Evolutionary conservation across 2,329 filamentous ascomycete species (phyloP).

Genomic region (Huntiella savannae): DNA sequence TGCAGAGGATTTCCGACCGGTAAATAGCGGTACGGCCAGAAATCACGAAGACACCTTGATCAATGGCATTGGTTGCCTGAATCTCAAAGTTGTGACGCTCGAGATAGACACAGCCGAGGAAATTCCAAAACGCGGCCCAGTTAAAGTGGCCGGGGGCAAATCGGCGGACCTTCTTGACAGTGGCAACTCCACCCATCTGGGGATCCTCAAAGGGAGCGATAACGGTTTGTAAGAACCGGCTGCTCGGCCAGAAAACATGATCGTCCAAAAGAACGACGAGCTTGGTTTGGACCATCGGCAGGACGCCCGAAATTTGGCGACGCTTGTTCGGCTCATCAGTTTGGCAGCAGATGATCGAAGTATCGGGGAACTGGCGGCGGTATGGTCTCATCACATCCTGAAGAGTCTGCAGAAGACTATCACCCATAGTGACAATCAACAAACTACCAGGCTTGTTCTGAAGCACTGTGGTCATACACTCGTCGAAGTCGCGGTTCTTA

Average conservation of each 20-base stretch:
- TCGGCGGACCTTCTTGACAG: slow-evolving; percentile 33
- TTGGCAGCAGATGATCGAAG: slow-evolving; percentile 17
- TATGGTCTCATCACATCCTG: slow-evolving; percentile 10
- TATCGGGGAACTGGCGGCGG: slow-evolving; percentile 4
- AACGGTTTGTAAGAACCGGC: slow-evolving; percentile 22
- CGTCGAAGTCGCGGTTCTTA: slow-evolving; percentile 20
- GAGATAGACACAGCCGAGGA: slow-evolving; percentile 39
- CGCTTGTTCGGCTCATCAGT: slow-evolving; percentile 27
- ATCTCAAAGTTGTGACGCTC: slow-evolving; percentile 45
- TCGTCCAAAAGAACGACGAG: slow-evolving; percentile 32
- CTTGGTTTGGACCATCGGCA: slow-evolving; percentile 20
- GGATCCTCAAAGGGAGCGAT: slow-evolving; percentile 26
- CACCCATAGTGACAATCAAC: slow-evolving; percentile 27
- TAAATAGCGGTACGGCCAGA: slow-evolving; percentile 35
- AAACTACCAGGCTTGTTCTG: slow-evolving; percentile 21
- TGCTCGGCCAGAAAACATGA: slow-evolving; percentile 30
- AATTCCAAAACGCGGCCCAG: slow-evolving; percentile 26
- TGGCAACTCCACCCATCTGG: slow-evolving; percentile 33
- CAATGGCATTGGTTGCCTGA: slow-evolving; percentile 32
- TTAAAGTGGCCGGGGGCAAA: slow-evolving; percentile 16
- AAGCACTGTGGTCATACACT: slow-evolving; percentile 23
- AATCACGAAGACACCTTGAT: slow-evolving; percentile 39
- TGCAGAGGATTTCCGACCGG: slow-evolving; percentile 29
- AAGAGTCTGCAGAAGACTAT: slow-evolving; percentile 14
- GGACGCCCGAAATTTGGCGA: slow-evolving; percentile 24